Evolutionary conservation across 1,284 basidiomycete species (phyloP).

Genomic region (Puccinia polysora): DNA sequence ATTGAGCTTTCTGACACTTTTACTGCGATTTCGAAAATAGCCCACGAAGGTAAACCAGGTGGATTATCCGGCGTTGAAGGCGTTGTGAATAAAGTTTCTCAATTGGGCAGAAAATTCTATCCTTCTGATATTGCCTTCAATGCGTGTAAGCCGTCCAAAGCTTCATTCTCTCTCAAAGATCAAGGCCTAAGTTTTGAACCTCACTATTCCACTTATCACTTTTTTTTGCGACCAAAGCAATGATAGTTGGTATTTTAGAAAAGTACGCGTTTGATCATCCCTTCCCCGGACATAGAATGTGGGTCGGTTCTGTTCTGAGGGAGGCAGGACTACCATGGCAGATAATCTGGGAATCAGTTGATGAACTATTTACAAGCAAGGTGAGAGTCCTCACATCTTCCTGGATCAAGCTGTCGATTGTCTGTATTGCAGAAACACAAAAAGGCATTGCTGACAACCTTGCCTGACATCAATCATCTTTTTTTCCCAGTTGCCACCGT

Average conservation of each 20-base stretch:
- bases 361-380: slow-evolving; percentile 80
- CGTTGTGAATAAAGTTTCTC: slow-evolving; percentile 63
- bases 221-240: slow-evolving; percentile 57
- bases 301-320: slow-evolving; percentile 70
- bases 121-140: slow-evolving; percentile 87
- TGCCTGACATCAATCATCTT: background rate
- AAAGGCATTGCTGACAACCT: background rate
- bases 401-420: too few species aligned
- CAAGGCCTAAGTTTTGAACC: background rate
- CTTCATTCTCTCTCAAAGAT: background rate
- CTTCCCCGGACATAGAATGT: slow-evolving; percentile 64
- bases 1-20: slow-evolving; percentile 11
- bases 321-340: slow-evolving; percentile 70
- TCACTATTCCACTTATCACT: background rate
- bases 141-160: slow-evolving; percentile 60
- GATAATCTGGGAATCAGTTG: slow-evolving; percentile 75
- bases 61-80: slow-evolving; percentile 61
- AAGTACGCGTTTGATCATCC: slow-evolving; percentile 65
- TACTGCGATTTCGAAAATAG: slow-evolving; percentile 47
- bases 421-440: too few species aligned
- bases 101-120: slow-evolving; percentile 76
- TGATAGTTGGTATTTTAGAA: slow-evolving; percentile 66
- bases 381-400: slow-evolving; percentile 54
- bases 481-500: slow-evolving; percentile 35
- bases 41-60: slow-evolving; percentile 45